Percentiles rank a stretch among this genome's conserved stretches.
These are phyloP conservation scores for Capniomyces stellatus DNA, from an alignment of 371 early-diverging fungal species.

Conservation along the genomic window DNA sequence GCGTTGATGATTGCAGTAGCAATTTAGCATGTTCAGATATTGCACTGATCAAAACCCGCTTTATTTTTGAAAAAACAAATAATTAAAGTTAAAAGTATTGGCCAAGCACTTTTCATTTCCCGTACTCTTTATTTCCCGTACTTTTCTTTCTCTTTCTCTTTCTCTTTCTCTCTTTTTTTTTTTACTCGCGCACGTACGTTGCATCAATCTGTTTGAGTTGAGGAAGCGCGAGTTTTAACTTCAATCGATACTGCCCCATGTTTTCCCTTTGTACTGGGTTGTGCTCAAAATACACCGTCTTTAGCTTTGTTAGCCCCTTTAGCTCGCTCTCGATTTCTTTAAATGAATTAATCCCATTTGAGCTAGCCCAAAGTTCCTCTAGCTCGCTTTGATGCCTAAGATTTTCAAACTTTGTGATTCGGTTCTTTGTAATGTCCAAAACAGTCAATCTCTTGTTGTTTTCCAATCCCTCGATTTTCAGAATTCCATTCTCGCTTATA, in stretches of 20 bases:
- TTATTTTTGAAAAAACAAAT: too few relatives aligned
- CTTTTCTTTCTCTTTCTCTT: too few relatives aligned
- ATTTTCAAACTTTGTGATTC: conserved; percentile 53
- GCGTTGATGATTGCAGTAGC: too few relatives aligned
- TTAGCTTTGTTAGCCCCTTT: conserved; percentile 34
- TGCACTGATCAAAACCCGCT: too few relatives aligned
- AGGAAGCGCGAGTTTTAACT: conserved; percentile 71
- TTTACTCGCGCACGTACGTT: background rate
- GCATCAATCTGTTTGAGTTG: conserved; percentile 87
- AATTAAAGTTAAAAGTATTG: too few relatives aligned
- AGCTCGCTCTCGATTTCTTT: conserved; percentile 58
- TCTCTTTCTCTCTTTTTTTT: too few relatives aligned
- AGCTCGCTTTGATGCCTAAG: conserved; percentile 44
- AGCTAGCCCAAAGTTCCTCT: conserved; percentile 82
- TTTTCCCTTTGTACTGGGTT: conserved; percentile 72
- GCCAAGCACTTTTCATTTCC: too few relatives aligned
- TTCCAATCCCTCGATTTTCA: conserved; percentile 57
- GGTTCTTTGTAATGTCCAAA: conserved; percentile 73
- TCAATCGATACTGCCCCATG: conserved; percentile 67
- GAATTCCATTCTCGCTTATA: conserved; percentile 73
- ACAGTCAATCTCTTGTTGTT: conserved; percentile 38
- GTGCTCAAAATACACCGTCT: conserved; percentile 86
- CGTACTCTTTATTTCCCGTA: too few relatives aligned
- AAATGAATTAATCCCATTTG: conserved; percentile 60
- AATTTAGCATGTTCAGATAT: too few relatives aligned